A percentile compares a stretch with the other conserved stretches of the same genome.
These are phyloP conservation scores for Pisolithus marmoratus DNA, from an alignment of 768 basidiomycete genomes.

Conservation along the genomic window DNA sequence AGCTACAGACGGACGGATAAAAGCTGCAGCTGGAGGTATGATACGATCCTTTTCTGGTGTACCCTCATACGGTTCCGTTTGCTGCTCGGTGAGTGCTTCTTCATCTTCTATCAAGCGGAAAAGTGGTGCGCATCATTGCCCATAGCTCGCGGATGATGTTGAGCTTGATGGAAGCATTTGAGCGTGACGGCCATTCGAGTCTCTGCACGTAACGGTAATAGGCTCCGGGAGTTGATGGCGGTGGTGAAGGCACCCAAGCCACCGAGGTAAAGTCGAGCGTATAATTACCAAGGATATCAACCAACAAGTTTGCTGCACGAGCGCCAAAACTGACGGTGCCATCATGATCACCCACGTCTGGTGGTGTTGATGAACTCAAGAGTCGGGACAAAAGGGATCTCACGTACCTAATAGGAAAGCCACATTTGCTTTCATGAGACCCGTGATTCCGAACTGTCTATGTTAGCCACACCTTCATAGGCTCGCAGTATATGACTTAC, in stretches of 20 bases:
- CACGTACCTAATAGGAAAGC: constrained; percentile 40
- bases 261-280: constrained; percentile 38
- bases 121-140: constrained; percentile 37
- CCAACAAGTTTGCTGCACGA: constrained; percentile 38
- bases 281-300: constrained; percentile 42
- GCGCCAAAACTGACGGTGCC: constrained; percentile 35
- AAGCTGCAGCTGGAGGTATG: constrained; percentile 1
- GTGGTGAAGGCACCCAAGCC: constrained; percentile 11
- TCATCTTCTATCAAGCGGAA: constrained; percentile 51
- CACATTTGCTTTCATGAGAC: constrained; percentile 47
- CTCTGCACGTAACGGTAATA: neutral
- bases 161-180: constrained; percentile 51
- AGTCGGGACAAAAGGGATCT: neutral
- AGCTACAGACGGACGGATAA: constrained; percentile 27
- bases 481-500: constrained; percentile 35
- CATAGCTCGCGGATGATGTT: constrained; percentile 54
- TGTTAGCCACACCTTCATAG: constrained; percentile 2
- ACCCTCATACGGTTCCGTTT: constrained; percentile 27
- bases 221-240: constrained; percentile 3
- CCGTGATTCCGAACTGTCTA: constrained; percentile 41
- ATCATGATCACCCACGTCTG: constrained; percentile 41
- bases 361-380: constrained; percentile 5
- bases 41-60: constrained; percentile 21
- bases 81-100: constrained; percentile 34
- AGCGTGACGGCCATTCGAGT: constrained; percentile 9